Conservation (phyloP, 163 green algal species). For the Scenedesmus sp. region DNA sequence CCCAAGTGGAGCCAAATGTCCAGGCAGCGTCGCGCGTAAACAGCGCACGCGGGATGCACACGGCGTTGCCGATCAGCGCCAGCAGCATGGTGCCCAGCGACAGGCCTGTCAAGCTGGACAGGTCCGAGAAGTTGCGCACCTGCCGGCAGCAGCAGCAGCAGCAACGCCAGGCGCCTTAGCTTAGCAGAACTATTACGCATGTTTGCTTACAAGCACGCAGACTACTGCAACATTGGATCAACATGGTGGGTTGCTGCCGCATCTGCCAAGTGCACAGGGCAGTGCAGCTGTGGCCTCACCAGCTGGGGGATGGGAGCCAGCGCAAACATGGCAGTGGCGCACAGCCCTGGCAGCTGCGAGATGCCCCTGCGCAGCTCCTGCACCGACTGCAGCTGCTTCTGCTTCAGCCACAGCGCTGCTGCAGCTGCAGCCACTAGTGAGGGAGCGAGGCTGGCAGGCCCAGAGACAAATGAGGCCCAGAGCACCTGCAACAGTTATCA, state of each 20-base stretch:
- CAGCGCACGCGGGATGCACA: conserved; percentile 94
- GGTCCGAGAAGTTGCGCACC: conserved; percentile 70
- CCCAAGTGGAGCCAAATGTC: conserved; percentile 82
- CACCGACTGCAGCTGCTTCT: background rate
- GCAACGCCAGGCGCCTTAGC: background rate
- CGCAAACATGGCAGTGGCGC: conserved; percentile 71
- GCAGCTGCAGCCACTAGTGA: conserved; percentile 37
- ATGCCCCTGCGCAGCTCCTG: conserved; percentile 43
- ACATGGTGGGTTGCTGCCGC: background rate
- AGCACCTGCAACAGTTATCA: conserved; percentile 48
- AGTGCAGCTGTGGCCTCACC: conserved; percentile 47
- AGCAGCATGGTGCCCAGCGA: conserved; percentile 86
- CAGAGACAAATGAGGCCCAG: conserved; percentile 21
- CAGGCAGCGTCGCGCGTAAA: conserved; percentile 87
- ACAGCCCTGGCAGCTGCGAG: conserved; percentile 65
- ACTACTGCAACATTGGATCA: background rate
- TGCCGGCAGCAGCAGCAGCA: conserved; percentile 37
- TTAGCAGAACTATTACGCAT: background rate
- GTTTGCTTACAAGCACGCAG: background rate
- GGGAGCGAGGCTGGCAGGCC: conserved; percentile 17
- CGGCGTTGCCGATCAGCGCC: conserved; percentile 84
- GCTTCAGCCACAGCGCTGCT: conserved; percentile 45
- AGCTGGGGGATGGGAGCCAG: conserved; percentile 72
- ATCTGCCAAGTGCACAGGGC: background rate
- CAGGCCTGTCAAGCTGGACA: conserved; percentile 76